Evolutionary conservation across 2,329 filamentous ascomycete species (phyloP).

Genomic region (Botrytis galanthina): DNA sequence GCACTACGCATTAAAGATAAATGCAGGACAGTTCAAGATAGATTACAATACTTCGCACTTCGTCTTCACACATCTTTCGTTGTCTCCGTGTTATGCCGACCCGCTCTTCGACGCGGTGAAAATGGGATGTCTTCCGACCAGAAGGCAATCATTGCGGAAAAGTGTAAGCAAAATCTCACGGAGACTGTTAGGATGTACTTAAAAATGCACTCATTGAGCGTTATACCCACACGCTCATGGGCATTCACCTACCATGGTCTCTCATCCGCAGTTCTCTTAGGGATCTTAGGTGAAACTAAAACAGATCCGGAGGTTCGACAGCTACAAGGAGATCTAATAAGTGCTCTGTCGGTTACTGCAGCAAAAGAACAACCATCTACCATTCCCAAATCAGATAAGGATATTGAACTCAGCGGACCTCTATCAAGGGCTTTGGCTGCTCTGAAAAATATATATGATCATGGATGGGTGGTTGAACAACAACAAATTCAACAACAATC

Average conservation of each 20-base stretch:
- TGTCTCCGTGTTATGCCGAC: conserved; percentile 63
- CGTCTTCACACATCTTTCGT: conserved; percentile 65
- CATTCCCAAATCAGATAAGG: conserved; percentile 32
- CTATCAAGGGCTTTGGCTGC: conserved; percentile 60
- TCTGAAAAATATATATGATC: conserved; percentile 64
- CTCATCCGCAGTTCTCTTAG: conserved; percentile 62
- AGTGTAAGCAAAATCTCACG: conserved; percentile 60
- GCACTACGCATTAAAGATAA: conserved; percentile 56
- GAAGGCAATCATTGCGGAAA: conserved; percentile 54
- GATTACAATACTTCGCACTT: conserved; percentile 62
- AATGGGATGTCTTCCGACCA: conserved; percentile 49
- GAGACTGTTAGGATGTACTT: conserved; percentile 68
- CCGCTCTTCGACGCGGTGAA: conserved; percentile 55
- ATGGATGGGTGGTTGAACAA: conserved; percentile 55
- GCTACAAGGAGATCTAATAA: conserved; percentile 62
- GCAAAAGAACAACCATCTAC: conserved; percentile 52
- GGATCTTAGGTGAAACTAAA: conserved; percentile 62
- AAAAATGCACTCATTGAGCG: conserved; percentile 65
- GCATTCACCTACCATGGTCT: conserved; percentile 67
- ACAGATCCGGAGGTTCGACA: conserved; percentile 61
- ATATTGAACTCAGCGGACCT: conserved; percentile 47
- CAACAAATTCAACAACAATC: conserved; percentile 40
- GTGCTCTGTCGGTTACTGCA: conserved; percentile 61
- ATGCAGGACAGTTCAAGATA: conserved; percentile 63
- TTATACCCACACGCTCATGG: conserved; percentile 66